Base-by-base conservation (phyloP, 257 asterid species). In the Prunella vulgaris region DNA sequence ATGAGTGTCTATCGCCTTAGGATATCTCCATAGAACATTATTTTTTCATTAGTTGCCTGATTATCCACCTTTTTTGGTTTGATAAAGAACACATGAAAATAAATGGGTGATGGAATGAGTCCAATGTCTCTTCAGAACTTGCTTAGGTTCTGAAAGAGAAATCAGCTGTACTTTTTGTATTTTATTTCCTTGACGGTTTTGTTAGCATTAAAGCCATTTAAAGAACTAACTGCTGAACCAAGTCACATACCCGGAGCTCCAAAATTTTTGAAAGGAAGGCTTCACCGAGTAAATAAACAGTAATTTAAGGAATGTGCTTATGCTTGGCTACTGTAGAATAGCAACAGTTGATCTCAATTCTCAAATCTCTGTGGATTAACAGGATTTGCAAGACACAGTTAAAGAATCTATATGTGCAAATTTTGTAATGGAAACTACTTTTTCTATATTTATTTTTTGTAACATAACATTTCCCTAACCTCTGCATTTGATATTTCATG, bases 401-500 rank as follows among this genome's bases (percentile, higher is more conserved):
- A 38, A 35, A 35, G 40, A 35, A 35, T 9, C 14, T 38, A 1
- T 38, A 13, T 10, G 48, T 40, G 48, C 12, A 35, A 15, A 40
- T n/a, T 22, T 63, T 38, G 65, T 32, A 32, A 35, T 1, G 0
- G 24, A 3, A 30, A 10, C 63, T 60, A 40, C 48, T 37, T 35
- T 15, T 3, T 10, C 27, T 33, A 8, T 69, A 24, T 35, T 49
- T 28, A 40, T 44, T 51, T 44, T 58, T 46, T 71, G 56, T 33
- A 63, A 69, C n/a, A 28, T 51, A 3, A 71, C 46, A 2, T 27
- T 7, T 52, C 59, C 18, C 64, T 74, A 63, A 76, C 70, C 70
- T 62, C 40, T 22, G 38, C 20, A 58, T 71, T 69, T 67, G 66
- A 52, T 67, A 14, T 57, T 66, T 52, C 56, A 14, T 87, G 87